Evolutionary conservation across 2,329 filamentous ascomycete genomes (phyloP).

Genomic region (Incumbomyces delicatus): DNA sequence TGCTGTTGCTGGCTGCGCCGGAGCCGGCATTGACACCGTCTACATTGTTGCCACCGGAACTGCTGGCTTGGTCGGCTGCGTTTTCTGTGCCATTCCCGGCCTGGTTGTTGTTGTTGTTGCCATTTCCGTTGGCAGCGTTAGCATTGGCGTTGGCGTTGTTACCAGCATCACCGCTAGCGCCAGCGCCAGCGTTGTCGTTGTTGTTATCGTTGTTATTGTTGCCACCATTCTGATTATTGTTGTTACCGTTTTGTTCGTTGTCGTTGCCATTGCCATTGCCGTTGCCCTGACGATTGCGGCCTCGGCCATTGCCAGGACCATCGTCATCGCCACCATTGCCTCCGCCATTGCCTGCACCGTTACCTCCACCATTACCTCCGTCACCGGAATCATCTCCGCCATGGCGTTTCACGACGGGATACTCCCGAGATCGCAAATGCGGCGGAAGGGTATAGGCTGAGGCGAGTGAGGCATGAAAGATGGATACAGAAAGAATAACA

Average conservation of each 20-base stretch:
- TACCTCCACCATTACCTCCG: not conserved
- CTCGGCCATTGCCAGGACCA: not conserved
- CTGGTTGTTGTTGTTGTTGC: not conserved
- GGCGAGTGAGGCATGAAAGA: constrained; percentile 2
- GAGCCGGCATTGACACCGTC: not conserved
- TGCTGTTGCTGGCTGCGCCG: not conserved
- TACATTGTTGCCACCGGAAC: not conserved
- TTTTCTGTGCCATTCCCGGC: not conserved
- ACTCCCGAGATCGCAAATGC: not conserved
- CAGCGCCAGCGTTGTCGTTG: not conserved
- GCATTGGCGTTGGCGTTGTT: not conserved
- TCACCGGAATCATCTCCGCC: not conserved
- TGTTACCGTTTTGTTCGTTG: not conserved
- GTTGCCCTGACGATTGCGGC: not conserved
- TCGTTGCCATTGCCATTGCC: not conserved
- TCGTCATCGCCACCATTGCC: not conserved
- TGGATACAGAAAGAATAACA: not conserved
- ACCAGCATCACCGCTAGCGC: not conserved
- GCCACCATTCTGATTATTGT: not conserved
- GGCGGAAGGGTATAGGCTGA: constrained; percentile 2
- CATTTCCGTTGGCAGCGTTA: not conserved
- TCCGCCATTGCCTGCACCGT: not conserved
- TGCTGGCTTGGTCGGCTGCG: not conserved
- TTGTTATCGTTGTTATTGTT: not conserved
- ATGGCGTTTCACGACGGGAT: not conserved